These are phyloP conservation scores for Schizopora paradoxa DNA, from an alignment of 1,284 basidiomycete genomes.

Conservation along the genomic window DNA sequence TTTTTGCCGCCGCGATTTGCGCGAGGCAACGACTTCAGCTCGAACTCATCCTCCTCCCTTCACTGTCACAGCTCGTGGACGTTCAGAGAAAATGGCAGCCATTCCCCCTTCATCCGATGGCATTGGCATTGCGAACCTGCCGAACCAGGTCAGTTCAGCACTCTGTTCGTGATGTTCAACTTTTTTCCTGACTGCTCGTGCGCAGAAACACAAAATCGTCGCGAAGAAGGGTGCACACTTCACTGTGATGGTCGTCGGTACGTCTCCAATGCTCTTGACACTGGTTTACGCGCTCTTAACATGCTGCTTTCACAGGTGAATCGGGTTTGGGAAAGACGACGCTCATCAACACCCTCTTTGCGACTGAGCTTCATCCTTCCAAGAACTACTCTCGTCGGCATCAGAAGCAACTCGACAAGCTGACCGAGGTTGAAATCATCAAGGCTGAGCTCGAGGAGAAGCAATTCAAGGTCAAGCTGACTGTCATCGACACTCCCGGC, in stretches of 20 bases:
- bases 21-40: too few relatives aligned
- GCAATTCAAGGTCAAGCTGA: slow-evolving; percentile 98
- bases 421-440: slow-evolving; percentile 96
- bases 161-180: slow-evolving; percentile 2
- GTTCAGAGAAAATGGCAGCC: slow-evolving; percentile 18
- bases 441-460: slow-evolving; percentile 98
- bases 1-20: too few relatives aligned
- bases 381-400: slow-evolving; percentile 93
- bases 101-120: slow-evolving; percentile 46
- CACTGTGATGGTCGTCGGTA: slow-evolving; percentile 98
- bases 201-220: slow-evolving; percentile 90
- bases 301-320: slow-evolving; percentile 68
- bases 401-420: slow-evolving; percentile 97
- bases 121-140: slow-evolving; percentile 90
- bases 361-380: slow-evolving; percentile 88
- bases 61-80: too few relatives aligned
- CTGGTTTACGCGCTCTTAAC: neutral
- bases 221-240: slow-evolving; percentile 97
- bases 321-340: slow-evolving; percentile 94
- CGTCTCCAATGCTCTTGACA: slow-evolving; percentile 30
- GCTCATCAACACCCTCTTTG: slow-evolving; percentile 98
- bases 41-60: too few relatives aligned
- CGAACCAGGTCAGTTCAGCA: slow-evolving; percentile 85
- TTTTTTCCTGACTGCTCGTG: slow-evolving; percentile 16
- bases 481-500: slow-evolving; percentile 97